phyloP scores from a whole-genome alignment of 148 eudicot species.

The Vaccinium darrowii region DNA sequence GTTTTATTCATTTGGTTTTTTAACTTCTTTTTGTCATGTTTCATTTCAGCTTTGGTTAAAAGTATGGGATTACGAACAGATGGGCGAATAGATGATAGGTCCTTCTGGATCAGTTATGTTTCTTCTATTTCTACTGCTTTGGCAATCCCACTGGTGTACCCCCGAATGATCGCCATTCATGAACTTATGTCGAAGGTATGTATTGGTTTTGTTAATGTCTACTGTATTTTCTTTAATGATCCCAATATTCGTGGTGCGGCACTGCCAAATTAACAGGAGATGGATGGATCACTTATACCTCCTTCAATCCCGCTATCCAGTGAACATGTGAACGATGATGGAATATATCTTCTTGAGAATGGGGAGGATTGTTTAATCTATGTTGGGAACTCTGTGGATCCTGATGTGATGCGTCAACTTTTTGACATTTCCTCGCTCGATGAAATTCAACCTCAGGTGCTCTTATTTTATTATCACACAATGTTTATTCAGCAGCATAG shows the following conservation, averaged over 20 bases:
- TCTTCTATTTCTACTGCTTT: constrained; percentile 73
- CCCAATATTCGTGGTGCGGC: constrained; percentile 17
- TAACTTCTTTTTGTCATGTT: not conserved
- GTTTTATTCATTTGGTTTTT: constrained; percentile 13
- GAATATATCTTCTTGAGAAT: constrained; percentile 92
- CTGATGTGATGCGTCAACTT: constrained; percentile 49
- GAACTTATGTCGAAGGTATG: constrained; percentile 79
- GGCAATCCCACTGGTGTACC: constrained; percentile 95
- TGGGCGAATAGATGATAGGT: constrained; percentile 86
- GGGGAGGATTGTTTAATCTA: constrained; percentile 86
- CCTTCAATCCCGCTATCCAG: constrained; percentile 75
- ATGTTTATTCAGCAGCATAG: not conserved
- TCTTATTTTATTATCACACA: not conserved
- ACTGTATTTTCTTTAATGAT: not conserved
- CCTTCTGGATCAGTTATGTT: constrained; percentile 81
- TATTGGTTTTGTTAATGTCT: not conserved
- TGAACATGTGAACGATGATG: constrained; percentile 76
- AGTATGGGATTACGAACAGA: constrained; percentile 80
- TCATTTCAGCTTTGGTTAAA: constrained; percentile 72
- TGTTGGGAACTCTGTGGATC: constrained; percentile 65
- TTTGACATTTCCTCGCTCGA: constrained; percentile 68
- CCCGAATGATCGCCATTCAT: constrained; percentile 85
- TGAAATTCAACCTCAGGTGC: constrained; percentile 80
- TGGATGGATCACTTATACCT: constrained; percentile 61
- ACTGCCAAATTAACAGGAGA: constrained; percentile 46